Conservation (phyloP, 352 stramenopile genomes). For the Globisporangium uncinulatum region DNA sequence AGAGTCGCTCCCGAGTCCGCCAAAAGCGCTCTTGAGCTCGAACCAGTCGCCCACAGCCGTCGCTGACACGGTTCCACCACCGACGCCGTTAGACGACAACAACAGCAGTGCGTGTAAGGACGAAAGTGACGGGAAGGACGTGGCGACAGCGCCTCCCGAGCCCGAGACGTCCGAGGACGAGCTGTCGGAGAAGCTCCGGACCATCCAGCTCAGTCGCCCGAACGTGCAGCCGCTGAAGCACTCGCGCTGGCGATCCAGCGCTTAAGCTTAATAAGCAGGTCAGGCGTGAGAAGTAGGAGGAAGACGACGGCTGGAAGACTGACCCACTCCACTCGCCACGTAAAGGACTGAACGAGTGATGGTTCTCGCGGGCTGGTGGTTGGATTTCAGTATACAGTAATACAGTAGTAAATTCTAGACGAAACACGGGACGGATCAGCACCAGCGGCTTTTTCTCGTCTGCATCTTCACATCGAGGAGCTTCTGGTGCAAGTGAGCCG, state of each 20-base stretch:
- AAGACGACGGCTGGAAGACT: not conserved
- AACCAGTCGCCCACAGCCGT: not conserved
- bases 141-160: slow-evolving; percentile 4
- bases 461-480: too few species aligned
- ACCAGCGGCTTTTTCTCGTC: too few species aligned
- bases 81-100: not conserved
- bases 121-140: not conserved
- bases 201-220: slow-evolving; percentile 58
- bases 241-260: slow-evolving; percentile 22
- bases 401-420: too few species aligned
- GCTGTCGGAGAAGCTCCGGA: slow-evolving; percentile 55
- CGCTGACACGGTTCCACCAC: not conserved
- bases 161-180: slow-evolving; percentile 45
- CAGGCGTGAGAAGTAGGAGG: not conserved
- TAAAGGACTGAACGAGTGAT: not conserved
- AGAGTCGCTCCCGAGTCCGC: slow-evolving; percentile 2
- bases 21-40: slow-evolving; percentile 1
- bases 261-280: not conserved
- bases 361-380: too few species aligned
- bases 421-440: too few species aligned
- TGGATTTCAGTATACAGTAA: too few species aligned
- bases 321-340: not conserved
- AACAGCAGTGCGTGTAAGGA: not conserved
- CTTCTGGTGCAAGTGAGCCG: too few species aligned
- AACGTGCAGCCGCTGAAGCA: slow-evolving; percentile 46